Conservation (phyloP, 2,329 filamentous ascomycete species). For the Neofusicoccum parvum region DNA sequence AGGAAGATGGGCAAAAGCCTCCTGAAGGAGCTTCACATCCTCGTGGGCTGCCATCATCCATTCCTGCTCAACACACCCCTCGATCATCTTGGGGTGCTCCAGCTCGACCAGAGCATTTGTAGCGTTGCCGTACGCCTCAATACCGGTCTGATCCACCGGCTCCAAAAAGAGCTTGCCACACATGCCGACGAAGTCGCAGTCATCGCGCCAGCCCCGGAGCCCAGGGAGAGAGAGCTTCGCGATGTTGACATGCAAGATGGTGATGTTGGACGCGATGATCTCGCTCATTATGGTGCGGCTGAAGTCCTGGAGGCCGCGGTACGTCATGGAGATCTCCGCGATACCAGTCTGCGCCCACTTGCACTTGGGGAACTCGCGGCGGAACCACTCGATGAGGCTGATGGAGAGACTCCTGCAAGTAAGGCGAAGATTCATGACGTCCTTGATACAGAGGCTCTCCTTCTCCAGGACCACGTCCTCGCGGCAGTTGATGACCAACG, state of each 20-base stretch:
- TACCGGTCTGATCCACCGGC: background rate
- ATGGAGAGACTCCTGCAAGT: background rate
- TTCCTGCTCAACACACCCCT: background rate
- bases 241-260: background rate
- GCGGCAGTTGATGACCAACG: no score
- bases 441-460: no score
- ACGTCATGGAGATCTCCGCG: background rate
- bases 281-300: background rate
- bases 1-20: background rate
- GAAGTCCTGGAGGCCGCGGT: background rate
- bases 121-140: no score
- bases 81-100: background rate
- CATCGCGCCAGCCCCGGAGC: no score
- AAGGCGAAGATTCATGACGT: background rate
- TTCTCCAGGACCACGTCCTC: no score
- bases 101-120: background rate
- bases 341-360: background rate
- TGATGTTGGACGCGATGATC: background rate
- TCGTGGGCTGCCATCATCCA: background rate
- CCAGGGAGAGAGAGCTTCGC: background rate
- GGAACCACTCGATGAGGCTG: background rate
- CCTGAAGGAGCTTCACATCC: background rate
- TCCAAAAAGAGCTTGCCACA: no score
- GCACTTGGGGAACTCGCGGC: background rate
- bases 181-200: background rate